Percentiles rank a stretch among this genome's conserved stretches.
These are phyloP conservation scores for Digitaria exilis DNA, from an alignment of 202 grass and related monocot species.

Conservation along the genomic window DNA sequence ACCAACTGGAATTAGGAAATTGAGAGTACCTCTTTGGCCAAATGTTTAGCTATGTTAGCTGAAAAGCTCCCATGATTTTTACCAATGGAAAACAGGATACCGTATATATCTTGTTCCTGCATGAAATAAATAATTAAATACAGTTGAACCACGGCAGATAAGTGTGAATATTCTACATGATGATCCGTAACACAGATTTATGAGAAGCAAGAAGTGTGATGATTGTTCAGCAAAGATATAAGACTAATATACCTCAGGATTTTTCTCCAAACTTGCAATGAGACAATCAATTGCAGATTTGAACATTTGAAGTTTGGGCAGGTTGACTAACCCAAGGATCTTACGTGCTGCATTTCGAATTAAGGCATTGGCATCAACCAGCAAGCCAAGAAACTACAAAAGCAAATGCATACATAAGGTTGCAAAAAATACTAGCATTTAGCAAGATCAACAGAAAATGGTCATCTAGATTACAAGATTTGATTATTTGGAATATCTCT, in stretches of 20 bases:
- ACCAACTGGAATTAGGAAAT: constrained; percentile 18
- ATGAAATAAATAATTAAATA: constrained; percentile 46
- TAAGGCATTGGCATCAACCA: constrained; percentile 62
- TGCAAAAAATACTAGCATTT: constrained; percentile 17
- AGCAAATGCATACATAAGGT: constrained; percentile 28
- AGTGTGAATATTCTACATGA: constrained; percentile 9
- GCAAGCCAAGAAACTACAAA: constrained; percentile 82
- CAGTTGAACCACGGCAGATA: constrained; percentile 37
- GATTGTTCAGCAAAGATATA: constrained; percentile 9
- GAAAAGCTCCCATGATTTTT: constrained; percentile 79
- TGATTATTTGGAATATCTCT: neutral
- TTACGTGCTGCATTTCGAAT: constrained; percentile 63
- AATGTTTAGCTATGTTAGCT: constrained; percentile 74
- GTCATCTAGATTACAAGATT: neutral
- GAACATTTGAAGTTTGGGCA: constrained; percentile 80
- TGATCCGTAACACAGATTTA: constrained; percentile 16
- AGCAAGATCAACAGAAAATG: constrained; percentile 16
- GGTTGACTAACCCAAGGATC: constrained; percentile 64
- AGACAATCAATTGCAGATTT: constrained; percentile 75
- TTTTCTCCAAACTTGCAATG: constrained; percentile 69
- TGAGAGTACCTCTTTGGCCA: constrained; percentile 76
- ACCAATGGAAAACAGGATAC: constrained; percentile 75
- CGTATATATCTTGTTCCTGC: constrained; percentile 85
- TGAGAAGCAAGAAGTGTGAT: neutral
- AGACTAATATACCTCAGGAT: constrained; percentile 73